These are phyloP conservation scores for Penicillium sp. DNA, from an alignment of 2,329 filamentous ascomycete species.

Conservation along the genomic window DNA sequence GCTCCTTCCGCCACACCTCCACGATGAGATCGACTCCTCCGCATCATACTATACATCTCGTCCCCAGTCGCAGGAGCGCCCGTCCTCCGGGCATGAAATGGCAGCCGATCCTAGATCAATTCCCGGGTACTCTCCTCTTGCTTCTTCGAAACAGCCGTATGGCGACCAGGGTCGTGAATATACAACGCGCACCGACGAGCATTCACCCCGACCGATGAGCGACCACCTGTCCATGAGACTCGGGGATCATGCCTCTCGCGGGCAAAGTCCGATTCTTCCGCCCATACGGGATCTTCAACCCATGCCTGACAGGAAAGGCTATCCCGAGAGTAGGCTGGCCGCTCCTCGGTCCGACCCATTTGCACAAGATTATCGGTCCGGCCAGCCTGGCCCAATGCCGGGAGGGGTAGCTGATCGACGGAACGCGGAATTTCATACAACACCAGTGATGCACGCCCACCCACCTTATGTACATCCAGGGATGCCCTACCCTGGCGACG, in stretches of 20 bases:
- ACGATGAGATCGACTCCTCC: constrained; percentile 48
- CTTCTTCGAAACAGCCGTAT: constrained; percentile 28
- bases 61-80: constrained; percentile 36
- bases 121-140: constrained; percentile 27
- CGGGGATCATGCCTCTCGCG: constrained; percentile 33
- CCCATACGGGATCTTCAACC: constrained; percentile 44
- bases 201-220: constrained; percentile 23
- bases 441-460: constrained; percentile 34
- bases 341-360: constrained; percentile 35
- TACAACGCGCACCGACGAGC: constrained; percentile 26
- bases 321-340: constrained; percentile 32
- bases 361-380: constrained; percentile 32
- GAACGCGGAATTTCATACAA: constrained; percentile 29
- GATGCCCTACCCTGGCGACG: constrained; percentile 37
- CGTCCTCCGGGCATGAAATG: constrained; percentile 36
- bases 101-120: constrained; percentile 36
- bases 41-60: constrained; percentile 37
- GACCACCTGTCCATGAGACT: constrained; percentile 29
- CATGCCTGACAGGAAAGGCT: constrained; percentile 36
- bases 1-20: constrained; percentile 47
- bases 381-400: constrained; percentile 21
- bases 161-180: constrained; percentile 33
- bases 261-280: constrained; percentile 43
- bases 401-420: constrained; percentile 32
- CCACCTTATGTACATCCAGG: constrained; percentile 34